Percentiles rank a stretch among this genome's conserved stretches.
These are phyloP conservation scores for Larix sibirica DNA, from an alignment of 83 land plant genomes.

Conservation along the genomic window DNA sequence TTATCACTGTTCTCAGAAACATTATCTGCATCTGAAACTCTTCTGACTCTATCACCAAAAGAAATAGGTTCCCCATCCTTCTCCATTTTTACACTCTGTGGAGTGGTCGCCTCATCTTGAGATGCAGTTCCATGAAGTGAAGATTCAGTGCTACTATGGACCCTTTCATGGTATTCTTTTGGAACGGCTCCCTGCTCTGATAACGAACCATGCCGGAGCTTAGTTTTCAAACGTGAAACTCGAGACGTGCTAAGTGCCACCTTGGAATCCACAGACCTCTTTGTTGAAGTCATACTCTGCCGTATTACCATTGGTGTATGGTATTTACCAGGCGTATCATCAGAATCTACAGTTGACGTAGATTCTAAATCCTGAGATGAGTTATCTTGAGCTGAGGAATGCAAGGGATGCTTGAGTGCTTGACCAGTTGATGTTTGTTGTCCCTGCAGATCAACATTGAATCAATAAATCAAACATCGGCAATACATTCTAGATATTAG, in stretches of 20 bases:
- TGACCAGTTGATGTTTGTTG: background rate
- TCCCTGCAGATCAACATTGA: background rate
- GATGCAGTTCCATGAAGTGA: background rate
- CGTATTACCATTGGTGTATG: background rate
- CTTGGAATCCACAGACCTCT: constrained; percentile 1
- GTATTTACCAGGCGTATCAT: background rate
- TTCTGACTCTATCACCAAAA: background rate
- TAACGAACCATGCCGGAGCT: background rate
- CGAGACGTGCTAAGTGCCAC: background rate
- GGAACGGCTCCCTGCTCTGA: background rate
- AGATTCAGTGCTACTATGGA: background rate
- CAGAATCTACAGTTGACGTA: background rate
- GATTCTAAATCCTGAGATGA: constrained; percentile 8
- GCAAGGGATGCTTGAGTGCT: background rate
- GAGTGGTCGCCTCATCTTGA: background rate
- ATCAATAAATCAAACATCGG: background rate
- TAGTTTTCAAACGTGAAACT: background rate
- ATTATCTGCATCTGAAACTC: constrained; percentile 40
- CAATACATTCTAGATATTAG: background rate
- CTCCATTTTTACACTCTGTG: background rate
- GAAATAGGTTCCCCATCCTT: background rate
- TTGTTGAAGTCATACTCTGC: background rate
- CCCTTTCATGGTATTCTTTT: background rate
- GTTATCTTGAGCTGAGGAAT: background rate
- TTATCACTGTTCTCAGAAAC: constrained; percentile 37